Conservation (phyloP, 768 basidiomycete species). For the Auriculariales sp. region DNA sequence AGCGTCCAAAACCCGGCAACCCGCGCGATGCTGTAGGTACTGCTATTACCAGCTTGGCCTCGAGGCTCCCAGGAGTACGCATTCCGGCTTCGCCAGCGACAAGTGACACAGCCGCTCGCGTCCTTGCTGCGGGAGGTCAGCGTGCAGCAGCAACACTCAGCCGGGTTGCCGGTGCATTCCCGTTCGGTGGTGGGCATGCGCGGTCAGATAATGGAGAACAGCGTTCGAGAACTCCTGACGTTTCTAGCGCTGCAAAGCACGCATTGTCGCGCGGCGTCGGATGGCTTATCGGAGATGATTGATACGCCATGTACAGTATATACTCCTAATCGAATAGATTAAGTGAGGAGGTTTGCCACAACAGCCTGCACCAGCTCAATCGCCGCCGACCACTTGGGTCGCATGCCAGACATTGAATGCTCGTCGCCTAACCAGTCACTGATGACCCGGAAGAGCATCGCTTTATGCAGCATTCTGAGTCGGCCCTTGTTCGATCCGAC, state of each 20-base stretch:
- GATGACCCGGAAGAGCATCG: neutral
- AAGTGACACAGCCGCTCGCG: conserved; percentile 5
- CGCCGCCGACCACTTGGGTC: neutral
- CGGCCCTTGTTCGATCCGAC: neutral
- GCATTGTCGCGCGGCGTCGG: conserved; percentile 85
- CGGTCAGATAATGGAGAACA: conserved; percentile 17
- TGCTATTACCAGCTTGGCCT: conserved; percentile 3
- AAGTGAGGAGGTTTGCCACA: too few species aligned
- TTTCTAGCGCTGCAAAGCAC: conserved; percentile 59
- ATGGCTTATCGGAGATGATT: conserved; percentile 85
- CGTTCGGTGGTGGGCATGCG: conserved; percentile 38
- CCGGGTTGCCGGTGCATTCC: conserved; percentile 60
- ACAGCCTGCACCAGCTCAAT: neutral
- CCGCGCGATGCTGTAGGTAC: conserved; percentile 17
- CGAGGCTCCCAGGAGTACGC: conserved; percentile 6
- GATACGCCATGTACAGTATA: neutral
- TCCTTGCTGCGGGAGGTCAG: conserved; percentile 18
- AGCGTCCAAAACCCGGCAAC: conserved; percentile 4
- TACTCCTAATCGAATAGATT: too few species aligned
- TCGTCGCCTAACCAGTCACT: neutral
- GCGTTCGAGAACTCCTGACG: conserved; percentile 37
- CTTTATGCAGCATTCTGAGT: neutral
- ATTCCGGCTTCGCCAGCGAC: conserved; percentile 7
- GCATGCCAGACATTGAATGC: neutral
- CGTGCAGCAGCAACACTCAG: conserved; percentile 57